phyloP scores from a whole-genome alignment of 768 basidiomycete genomes.

The Lentinula boryana region DNA sequence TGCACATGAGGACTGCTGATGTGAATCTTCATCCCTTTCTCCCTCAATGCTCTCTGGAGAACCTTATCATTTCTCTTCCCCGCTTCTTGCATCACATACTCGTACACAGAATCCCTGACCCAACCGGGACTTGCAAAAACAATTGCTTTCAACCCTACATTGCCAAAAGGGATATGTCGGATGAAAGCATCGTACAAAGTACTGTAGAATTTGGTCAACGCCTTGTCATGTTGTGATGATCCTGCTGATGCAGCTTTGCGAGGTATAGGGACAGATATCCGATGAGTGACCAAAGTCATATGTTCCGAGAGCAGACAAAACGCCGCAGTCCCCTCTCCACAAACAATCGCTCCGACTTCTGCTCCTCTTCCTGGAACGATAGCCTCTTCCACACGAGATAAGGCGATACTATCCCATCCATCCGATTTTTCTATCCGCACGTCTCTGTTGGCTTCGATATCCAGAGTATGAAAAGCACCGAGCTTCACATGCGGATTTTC shows the following conservation, averaged over 20 bases:
- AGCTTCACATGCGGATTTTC: slow-evolving; percentile 90
- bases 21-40: slow-evolving; percentile 89
- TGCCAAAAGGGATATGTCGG: slow-evolving; percentile 84
- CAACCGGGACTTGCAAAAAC: slow-evolving; percentile 98
- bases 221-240: slow-evolving; percentile 88
- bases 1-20: slow-evolving; percentile 93
- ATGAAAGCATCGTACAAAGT: slow-evolving; percentile 82
- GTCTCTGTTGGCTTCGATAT: slow-evolving; percentile 87
- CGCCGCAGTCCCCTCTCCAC: slow-evolving; percentile 92
- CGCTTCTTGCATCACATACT: slow-evolving; percentile 81
- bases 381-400: slow-evolving; percentile 77
- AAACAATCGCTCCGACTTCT: slow-evolving; percentile 93
- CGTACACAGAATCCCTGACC: slow-evolving; percentile 83
- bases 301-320: slow-evolving; percentile 95
- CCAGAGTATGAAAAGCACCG: slow-evolving; percentile 92
- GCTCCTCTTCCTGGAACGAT: slow-evolving; percentile 93
- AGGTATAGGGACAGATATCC: slow-evolving; percentile 85
- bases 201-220: slow-evolving; percentile 76
- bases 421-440: slow-evolving; percentile 82
- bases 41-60: slow-evolving; percentile 65
- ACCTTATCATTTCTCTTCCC: slow-evolving; percentile 74
- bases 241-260: slow-evolving; percentile 83
- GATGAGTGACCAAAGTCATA: slow-evolving; percentile 90
- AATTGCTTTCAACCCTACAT: slow-evolving; percentile 72
- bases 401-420: slow-evolving; percentile 90